Base-by-base conservation (phyloP, 2,329 filamentous ascomycete genomes). In the Ploettnerulaceae sp. region DNA sequence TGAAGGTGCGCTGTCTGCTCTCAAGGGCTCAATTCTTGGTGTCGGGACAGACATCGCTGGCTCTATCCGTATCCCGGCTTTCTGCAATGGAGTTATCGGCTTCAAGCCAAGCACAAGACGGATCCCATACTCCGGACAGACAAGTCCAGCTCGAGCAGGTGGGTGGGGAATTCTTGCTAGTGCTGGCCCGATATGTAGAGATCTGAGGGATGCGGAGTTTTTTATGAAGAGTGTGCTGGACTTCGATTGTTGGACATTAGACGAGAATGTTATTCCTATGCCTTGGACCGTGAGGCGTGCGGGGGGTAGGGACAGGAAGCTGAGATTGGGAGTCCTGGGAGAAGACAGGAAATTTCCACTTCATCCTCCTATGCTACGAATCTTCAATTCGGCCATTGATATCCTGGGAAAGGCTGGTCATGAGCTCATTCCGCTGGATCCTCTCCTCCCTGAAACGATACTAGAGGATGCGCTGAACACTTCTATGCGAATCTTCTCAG, bases 251-350 rank as follows among this genome's bases (percentile, higher is more conserved):
- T 76, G 72, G 71, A 52, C 53, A 2, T 65, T 70, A 20, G 75
- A 79, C 28, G 58, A 64, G 0, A 62, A 64, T 0, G 67, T 65
- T 0, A 42, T 71, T 0, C 65, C 67, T 7, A 61, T 70, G 0
- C 72, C 73, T 0, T 81, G 76, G 76, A 64, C 69, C 17, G 45
- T 35, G 0, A 49, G 66, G 1, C 57, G 28, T 1, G 53, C 15
- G 7, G n/a, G 24, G 3, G 24, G 12, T 5, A 39, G 32, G 2
- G 24, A 47, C 3, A 57, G 61, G 34, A 42, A 24, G 12, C 50
- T 79, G 4, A 67, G 64, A 0, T 70, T 81, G 25, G 77, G 77
- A 0, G 53, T 78, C 0, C 54, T 77, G 6, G 49, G 68, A 1
- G 73, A 72, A 34, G 71, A 76, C 51, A 61, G 67, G 0, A 60